Base-by-base conservation (phyloP, 2,329 filamentous ascomycete genomes). In the Dryadomyces quercus-mongolicae region DNA sequence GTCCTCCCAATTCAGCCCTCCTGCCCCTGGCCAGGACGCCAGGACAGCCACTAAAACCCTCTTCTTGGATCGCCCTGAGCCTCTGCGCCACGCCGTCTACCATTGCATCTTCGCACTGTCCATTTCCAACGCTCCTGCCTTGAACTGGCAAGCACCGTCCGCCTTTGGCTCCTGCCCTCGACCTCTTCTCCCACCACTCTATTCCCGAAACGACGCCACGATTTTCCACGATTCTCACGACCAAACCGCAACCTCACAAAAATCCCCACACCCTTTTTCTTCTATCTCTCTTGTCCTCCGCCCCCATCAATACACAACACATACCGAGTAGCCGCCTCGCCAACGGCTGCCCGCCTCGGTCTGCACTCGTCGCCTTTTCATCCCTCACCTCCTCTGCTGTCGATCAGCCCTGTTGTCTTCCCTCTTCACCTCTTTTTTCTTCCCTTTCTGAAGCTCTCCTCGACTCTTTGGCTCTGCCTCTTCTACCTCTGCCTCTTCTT, bases 181-280 rank as follows among this genome's bases (percentile, higher is more conserved):
- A 21, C 44, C 44, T 22, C 44, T 50, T 36, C 47, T 49, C 47
- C 36, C 36, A 31, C 47, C 51, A 36, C 51, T 43, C 44, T 21
- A 48, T n/a, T 20, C 25, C 52, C 56, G 50, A 52, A 55, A 56
- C 54, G 50, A 55, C 57, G 48, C 53, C 55, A 49, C 55, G 50
- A 51, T 52, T 54, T 36, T 44, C 47, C 40, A 51, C 49, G 15
- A 42, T 21, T 21, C 31, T 38, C 25, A 46, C 25, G 25, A n/a
- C 34, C 44, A 25, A 38, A 22, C 46, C 25, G 25, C 25, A 31
- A 31, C 25, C 25, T 31, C 25, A 31, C 25, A 31, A 36, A 36
- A 36, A 20, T 36, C 47, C 34, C 21, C 55, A 42, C 48, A n/a
- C n/a, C n/a, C 47, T 43, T 45, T 40, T 31, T 38, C 42, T 21